Conservation (phyloP, 306 rosid species). For the Fragaria nilgerrensis region DNA sequence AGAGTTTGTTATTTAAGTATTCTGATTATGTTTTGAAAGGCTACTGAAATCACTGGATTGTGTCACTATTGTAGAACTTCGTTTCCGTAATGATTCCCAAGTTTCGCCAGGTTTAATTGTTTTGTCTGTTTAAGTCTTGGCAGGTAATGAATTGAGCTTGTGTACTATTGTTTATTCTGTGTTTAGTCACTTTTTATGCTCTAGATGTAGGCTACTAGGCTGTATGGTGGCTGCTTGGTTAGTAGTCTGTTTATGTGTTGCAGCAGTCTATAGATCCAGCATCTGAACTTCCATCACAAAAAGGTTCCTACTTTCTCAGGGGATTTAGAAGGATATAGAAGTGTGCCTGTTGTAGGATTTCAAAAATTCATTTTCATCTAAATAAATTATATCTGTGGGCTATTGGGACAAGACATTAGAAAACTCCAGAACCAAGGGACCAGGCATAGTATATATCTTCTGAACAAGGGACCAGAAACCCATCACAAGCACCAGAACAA, state of each 20-base stretch:
- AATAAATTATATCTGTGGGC: background rate
- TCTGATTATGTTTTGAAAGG: background rate
- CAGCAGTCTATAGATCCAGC: background rate
- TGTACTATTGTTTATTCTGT: background rate
- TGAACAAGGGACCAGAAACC: conserved; percentile 6
- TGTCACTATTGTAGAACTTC: background rate
- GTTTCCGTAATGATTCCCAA: no score
- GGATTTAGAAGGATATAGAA: background rate
- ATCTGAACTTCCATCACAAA: background rate
- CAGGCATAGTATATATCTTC: background rate
- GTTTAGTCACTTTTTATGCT: background rate
- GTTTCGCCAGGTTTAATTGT: background rate
- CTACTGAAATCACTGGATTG: background rate
- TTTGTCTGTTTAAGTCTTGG: background rate
- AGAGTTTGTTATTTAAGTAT: background rate
- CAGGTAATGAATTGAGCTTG: background rate
- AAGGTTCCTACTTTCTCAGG: background rate
- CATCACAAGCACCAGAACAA: background rate
- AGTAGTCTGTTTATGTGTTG: background rate
- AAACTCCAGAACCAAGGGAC: conserved; percentile 3
- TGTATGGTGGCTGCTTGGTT: background rate
- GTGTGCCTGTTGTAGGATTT: background rate
- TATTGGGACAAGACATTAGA: conserved; percentile 5
- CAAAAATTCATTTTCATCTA: background rate
- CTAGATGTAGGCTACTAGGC: background rate